Evolutionary conservation across 257 asterid species (phyloP), one percentile per base, ranked within the genome.

Genomic region (Lycium barbarum): DNA sequence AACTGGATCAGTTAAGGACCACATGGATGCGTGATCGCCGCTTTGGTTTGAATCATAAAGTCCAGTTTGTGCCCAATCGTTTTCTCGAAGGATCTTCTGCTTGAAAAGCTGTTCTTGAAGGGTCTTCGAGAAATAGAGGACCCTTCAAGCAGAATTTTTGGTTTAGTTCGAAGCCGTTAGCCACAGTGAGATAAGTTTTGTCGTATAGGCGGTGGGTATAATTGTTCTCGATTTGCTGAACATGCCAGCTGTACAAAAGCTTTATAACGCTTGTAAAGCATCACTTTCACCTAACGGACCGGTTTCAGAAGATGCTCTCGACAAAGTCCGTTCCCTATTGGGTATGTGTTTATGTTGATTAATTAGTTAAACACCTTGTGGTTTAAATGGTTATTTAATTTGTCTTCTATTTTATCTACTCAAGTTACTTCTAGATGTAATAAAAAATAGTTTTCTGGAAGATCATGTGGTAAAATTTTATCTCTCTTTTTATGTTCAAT

Each of bases 161-260:
- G 51, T 13, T 84, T 62, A 33, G 51, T 35, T 40, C 20, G 9
- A 17, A 81, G 51, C 54, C 26, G 55, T 84, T 80, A 78, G 40
- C 53, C 22, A 12, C 61, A 62, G 47, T 47, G 35, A 57, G 58
- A 47, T 51, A 80, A 83, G 83, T 79, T 45, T 76, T 20, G 26
- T 61, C 4, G 84, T 82, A 54, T 63, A 78, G 55, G 91, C 74
- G 13, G 89, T 85, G 83, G 86, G 80, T 80, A 62, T 84, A 84
- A 80, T 72, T 73, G 84, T 86, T 84, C 81, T 80, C 73, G 84
- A 81, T 81, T 82, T 89, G 84, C 70, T 88, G 93, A 86, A 95
- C 90, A 97, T 97, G 99, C 99, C 99, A 90, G 95, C 98, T 85
- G 89, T 97, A 80, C 99, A 97, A 93, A 97, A 92, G 95, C 99